Evolutionary conservation across 257 asterid species (phyloP).

Genomic region (Fraxinus quadrangulata): DNA sequence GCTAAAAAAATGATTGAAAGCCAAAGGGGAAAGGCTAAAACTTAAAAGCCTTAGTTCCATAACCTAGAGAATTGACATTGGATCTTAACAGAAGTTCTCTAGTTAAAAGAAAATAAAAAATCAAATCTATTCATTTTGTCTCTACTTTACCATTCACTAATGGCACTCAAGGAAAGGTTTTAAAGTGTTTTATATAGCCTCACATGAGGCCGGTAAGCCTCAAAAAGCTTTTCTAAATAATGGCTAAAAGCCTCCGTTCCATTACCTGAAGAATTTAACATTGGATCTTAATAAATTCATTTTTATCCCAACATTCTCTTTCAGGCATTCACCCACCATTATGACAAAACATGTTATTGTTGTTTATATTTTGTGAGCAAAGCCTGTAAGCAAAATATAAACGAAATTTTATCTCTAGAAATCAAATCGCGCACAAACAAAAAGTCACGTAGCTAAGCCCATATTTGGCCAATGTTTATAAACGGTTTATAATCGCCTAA

Average conservation of each 20-base stretch:
- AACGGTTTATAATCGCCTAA: too few species aligned
- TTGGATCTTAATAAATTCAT: not conserved
- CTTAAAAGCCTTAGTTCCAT: not conserved
- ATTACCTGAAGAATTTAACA: not conserved
- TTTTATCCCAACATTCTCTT: not conserved
- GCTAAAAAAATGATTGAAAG: slow-evolving; percentile 3
- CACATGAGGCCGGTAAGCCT: not conserved
- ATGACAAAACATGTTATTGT: not conserved
- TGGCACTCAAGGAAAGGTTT: not conserved
- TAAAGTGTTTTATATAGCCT: too few species aligned
- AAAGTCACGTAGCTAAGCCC: not conserved
- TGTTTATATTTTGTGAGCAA: not conserved
- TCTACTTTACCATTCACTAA: not conserved
- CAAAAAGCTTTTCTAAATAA: not conserved
- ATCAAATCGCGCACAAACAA: not conserved
- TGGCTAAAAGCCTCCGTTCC: not conserved
- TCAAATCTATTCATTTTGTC: not conserved
- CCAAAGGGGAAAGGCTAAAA: not conserved
- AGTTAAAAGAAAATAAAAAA: not conserved
- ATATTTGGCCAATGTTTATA: too few species aligned
- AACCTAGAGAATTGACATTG: not conserved
- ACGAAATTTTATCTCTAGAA: not conserved
- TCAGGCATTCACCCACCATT: not conserved
- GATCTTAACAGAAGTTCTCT: not conserved
- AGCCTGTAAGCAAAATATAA: not conserved